Evolutionary conservation across 2,329 filamentous ascomycete genomes (phyloP), one percentile per base, ranked within the genome.

Genomic region (Trichophyton schoenleinii): DNA sequence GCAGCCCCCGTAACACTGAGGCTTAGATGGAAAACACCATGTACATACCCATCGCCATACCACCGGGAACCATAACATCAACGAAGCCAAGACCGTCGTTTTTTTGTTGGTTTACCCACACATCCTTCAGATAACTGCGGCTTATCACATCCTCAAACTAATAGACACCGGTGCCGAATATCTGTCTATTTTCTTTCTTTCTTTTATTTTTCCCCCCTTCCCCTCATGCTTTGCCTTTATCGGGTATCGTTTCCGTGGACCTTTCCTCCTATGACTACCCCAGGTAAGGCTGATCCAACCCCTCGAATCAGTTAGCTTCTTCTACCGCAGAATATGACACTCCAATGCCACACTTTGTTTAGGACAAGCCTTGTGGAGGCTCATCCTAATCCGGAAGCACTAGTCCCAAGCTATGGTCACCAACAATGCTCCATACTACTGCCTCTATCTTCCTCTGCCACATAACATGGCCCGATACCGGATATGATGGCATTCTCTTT

Each of bases 281-380:
- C 28, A 18, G 28, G 34, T 34, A 36, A 55, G 52, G 52, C 52
- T 55, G 52, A 55, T 31, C 25, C 31, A 55, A 36, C 8, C 28
- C 11, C 25, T 36, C 52, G 7, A 55, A 15, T 9, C 52, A 55
- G 7, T 28, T 36, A 55, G 31, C 15, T 55, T 15, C 25, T 20
- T 20, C 31, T 55, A 1, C 28, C 31, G 52, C 52, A 55, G 25
- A 9, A 34, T 55, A 11, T 55, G 52, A 55, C 15, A 55, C 52
- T n/a, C 28, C 52, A 55, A 55, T 55, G 28, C 52, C 48, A 55
- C 52, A 55, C 52, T 55, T 55, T 55, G 52, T 55, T 55, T 18
- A 36, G 31, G 15, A 55, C 52, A 55, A 55, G 52, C 52, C 25
- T 55, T 20, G n/a, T 7, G 52, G 15, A 28, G 52, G 28, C 52